A percentile compares a stretch with the other conserved stretches of the same genome.
Evolutionary conservation across 179 eudicot genomes (phyloP).

Genomic region (Spinacia oleracea): DNA sequence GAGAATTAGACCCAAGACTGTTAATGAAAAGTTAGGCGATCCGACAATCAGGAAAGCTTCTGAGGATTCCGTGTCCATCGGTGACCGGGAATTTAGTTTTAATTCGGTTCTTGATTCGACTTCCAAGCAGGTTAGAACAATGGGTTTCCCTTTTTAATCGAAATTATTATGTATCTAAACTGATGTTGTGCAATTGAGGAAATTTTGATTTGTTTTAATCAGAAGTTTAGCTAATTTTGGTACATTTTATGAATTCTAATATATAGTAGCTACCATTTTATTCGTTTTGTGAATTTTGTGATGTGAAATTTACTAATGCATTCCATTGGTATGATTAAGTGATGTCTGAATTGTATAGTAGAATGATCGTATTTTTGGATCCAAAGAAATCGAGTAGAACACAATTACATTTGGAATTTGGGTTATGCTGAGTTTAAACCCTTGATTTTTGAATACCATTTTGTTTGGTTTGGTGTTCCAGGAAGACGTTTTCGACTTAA

Average conservation of each 20-base stretch:
- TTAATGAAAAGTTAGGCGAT: slow-evolving; percentile 54
- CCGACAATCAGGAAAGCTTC: slow-evolving; percentile 53
- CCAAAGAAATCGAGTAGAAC: background rate
- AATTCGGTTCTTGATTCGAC: slow-evolving; percentile 63
- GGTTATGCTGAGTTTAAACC: background rate
- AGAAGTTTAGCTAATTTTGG: background rate
- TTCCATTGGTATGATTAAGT: background rate
- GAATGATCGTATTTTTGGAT: background rate
- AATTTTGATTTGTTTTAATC: background rate
- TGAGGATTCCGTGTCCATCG: slow-evolving; percentile 52
- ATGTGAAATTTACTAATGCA: background rate
- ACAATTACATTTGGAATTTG: background rate
- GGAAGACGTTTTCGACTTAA: slow-evolving; percentile 80
- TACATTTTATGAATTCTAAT: background rate
- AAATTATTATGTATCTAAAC: background rate
- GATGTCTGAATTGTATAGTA: background rate
- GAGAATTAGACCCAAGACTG: slow-evolving; percentile 62
- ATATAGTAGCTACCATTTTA: background rate
- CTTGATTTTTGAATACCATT: background rate
- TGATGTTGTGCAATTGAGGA: background rate
- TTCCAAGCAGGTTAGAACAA: slow-evolving; percentile 60
- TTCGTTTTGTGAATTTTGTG: background rate
- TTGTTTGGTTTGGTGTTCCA: slow-evolving; percentile 28
- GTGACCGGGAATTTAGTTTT: slow-evolving; percentile 57
- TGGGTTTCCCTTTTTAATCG: background rate